These are phyloP conservation scores for Saprolegnia parasitica DNA, from an alignment of 352 stramenopile genomes.

Conservation along the genomic window DNA sequence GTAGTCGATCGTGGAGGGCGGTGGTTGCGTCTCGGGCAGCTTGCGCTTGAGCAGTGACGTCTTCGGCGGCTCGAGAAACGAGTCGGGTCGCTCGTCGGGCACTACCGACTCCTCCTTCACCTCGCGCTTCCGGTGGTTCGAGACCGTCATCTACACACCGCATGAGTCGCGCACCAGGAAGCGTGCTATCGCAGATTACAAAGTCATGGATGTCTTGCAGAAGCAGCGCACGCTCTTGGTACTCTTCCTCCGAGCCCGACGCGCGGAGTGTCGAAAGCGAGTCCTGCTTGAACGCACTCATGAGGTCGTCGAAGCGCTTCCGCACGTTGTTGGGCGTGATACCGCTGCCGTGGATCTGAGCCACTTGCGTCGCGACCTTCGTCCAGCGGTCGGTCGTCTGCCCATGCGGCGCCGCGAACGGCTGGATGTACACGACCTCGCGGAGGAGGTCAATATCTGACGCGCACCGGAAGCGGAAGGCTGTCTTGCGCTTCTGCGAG, in stretches of 20 bases:
- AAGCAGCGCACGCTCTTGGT: not conserved
- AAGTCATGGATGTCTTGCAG: conserved; percentile 15
- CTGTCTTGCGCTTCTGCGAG: not conserved
- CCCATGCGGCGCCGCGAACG: not conserved
- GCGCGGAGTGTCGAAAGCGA: not conserved
- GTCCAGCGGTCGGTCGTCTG: not conserved
- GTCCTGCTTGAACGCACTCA: conserved; percentile 1
- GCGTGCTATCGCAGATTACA: not conserved
- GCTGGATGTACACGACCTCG: not conserved
- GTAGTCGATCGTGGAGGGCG: too few species aligned
- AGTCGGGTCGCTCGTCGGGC: too few species aligned
- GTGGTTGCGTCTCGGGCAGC: too few species aligned
- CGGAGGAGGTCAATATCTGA: conserved; percentile 5
- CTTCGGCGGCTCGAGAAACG: too few species aligned
- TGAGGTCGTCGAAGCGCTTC: conserved; percentile 8
- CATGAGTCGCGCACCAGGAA: not conserved
- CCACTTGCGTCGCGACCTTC: not conserved
- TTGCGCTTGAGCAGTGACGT: too few species aligned
- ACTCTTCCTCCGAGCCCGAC: conserved; percentile 11
- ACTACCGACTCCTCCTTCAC: not conserved
- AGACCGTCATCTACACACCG: not conserved
- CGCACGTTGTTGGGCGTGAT: not conserved
- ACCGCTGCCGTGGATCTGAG: not conserved
- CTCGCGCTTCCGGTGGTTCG: not conserved
- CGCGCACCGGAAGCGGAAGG: not conserved